Conservation (phyloP, 1,284 basidiomycete genomes). For the Quambalaria eucalypti region DNA sequence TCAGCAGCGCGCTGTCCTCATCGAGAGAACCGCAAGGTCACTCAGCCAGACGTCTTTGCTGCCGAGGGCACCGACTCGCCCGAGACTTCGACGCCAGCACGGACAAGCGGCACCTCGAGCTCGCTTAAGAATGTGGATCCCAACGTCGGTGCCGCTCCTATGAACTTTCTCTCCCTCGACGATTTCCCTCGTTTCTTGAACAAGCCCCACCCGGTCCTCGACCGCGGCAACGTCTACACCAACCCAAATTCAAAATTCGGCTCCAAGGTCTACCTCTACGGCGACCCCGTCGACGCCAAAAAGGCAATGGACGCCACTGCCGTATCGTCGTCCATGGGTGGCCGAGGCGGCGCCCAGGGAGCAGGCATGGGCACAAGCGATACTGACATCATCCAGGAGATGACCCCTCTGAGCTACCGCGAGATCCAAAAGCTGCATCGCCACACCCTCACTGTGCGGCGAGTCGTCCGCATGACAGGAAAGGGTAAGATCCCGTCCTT, state of each 20-base stretch:
- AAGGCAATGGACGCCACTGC: constrained; percentile 18
- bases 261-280: constrained; percentile 27
- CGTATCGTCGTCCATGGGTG: background rate
- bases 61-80: background rate
- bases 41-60: background rate
- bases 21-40: background rate
- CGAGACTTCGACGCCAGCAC: background rate
- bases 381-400: constrained; percentile 16
- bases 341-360: background rate
- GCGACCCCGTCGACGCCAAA: constrained; percentile 34
- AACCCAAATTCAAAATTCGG: constrained; percentile 15
- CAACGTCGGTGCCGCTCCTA: background rate
- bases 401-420: constrained; percentile 35
- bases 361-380: background rate
- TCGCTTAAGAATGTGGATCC: too few relatives aligned
- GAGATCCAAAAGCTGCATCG: constrained; percentile 40
- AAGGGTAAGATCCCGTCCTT: constrained; percentile 70
- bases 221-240: constrained; percentile 27
- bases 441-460: constrained; percentile 42
- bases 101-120: background rate
- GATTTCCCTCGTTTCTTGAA: constrained; percentile 36
- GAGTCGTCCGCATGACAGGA: constrained; percentile 70
- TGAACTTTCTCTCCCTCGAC: constrained; percentile 6
- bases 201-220: constrained; percentile 42
- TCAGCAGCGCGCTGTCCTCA: too few relatives aligned